phyloP scores from a whole-genome alignment of 192 early-diverging fungal genomes.

The Geranomyces variabilis region DNA sequence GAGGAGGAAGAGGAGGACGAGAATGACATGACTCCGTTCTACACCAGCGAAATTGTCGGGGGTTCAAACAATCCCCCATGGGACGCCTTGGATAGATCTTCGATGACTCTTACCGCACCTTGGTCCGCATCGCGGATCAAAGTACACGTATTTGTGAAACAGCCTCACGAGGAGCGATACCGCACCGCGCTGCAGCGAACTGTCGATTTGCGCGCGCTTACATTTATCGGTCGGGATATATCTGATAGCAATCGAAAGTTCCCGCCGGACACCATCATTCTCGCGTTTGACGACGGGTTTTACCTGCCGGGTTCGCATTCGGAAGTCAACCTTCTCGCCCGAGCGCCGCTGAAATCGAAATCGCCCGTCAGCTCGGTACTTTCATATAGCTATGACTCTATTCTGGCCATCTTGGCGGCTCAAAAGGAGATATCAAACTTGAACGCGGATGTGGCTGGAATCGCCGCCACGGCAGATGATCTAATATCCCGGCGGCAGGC shows the following conservation, averaged over 20 bases:
- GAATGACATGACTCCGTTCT: conserved; percentile 11
- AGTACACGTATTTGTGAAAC: conserved; percentile 1
- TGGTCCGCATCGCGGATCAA: conserved; percentile 13
- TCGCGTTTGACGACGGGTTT: conserved; percentile 2
- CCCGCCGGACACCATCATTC: conserved; percentile 7
- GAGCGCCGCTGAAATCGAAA: neutral
- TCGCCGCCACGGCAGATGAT: conserved; percentile 11
- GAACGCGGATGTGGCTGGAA: neutral
- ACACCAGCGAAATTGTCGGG: conserved; percentile 18
- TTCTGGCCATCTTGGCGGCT: conserved; percentile 20
- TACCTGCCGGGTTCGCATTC: neutral
- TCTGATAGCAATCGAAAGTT: neutral
- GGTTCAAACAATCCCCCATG: conserved; percentile 26
- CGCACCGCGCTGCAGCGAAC: neutral
- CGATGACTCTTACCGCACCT: neutral
- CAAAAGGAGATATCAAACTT: conserved; percentile 18
- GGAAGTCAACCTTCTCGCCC: neutral
- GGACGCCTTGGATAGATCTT: conserved; percentile 10
- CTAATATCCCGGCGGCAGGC: neutral
- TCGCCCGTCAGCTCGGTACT: neutral
- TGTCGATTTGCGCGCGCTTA: neutral
- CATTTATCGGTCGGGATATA: neutral
- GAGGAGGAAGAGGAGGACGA: neutral
- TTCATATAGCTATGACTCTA: neutral
- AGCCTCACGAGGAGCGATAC: neutral